Evolutionary conservation across 2,329 filamentous ascomycete genomes (phyloP), one percentile per base, ranked within the genome.

Genomic region (Acarospora socialis): DNA sequence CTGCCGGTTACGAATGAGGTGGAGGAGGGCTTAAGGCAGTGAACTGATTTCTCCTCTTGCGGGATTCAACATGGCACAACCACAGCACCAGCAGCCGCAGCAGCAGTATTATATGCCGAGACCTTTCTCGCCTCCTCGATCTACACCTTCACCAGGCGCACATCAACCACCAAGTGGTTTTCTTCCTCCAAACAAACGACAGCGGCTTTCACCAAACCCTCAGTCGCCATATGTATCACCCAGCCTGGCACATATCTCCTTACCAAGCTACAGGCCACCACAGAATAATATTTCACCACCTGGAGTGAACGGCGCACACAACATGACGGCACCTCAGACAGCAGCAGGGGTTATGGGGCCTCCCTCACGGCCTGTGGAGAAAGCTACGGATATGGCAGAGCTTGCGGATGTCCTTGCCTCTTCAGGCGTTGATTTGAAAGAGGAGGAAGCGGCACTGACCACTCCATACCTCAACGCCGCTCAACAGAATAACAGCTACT

Each of bases 401-500:
- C 68, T 86, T 27, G 81, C 78, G 42, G 86, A 94, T 57, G 80
- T 84, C 30, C 57, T 93, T 33, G 77, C 77, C 12, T 81, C 80
- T 12, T 87, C 83, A 10, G 84, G 83, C 30, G 83, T 94, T 41
- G 81, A 93, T 59, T 57, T 93, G 28, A 75, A 78, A 36, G 83
- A 83, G 42, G 86, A 93, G 53, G 82, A 92, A 48, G 81, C 84
- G 45, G 81, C 74, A 43, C 65, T 90, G 53, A 76, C 81, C 26
- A 74, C 73, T 37, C 63, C 73, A 35, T 77, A 74, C 48, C 68
- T 70, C 26, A 58, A 56, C 17, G 16, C 19, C 14, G 32, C 32
- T 20, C 26, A 40, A 49, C 48, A 61, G 49, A 48, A 65, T 49
- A 52, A 59, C 45, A 44, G 55, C 36, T 55, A 61, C 33, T 65